Base-by-base conservation (phyloP, 495 filamentous ascomycete species). In the Penicillium simplicissimum region DNA sequence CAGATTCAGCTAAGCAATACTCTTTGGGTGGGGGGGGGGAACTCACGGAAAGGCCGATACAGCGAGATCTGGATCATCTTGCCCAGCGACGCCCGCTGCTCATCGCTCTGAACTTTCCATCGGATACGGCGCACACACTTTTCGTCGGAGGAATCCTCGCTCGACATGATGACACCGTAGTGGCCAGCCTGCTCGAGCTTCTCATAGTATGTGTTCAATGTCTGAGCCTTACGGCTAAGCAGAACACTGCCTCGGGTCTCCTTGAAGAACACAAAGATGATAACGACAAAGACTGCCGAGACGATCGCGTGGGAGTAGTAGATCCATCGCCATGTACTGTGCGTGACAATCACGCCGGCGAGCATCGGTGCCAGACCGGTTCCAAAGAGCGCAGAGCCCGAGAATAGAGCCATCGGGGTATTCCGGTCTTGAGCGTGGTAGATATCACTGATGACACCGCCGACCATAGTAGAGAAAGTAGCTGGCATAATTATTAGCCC, bases 401-500 rank as follows among this genome's bases (percentile, higher is more conserved):
- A 86, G 70, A 96, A 97, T 2, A 96, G 67, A 3, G 92, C 88
- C 94, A 98, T 98, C 5, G 93, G 90, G 2, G 88, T 91, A 64
- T 97, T 96, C 35, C 94, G 80, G 38, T 88, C 89, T 60, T 90
- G 73, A 9, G 89, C 84, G 37, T 88, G 87, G 72, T 92, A 97
- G 60, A 97, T 88, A 66, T 98, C 94, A 55, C 88, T 88, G 34
- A 98, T 88, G 8, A 97, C 90, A 0, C 94, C 94, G 36, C 94
- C 94, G 3, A 96, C 91, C 88, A 97, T 94, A 13, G 92, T 96
- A 5, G 86, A 89, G 70, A 96, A 97, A 0, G 93, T 94, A 1
- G 85, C 69, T 72, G 65, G 11, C n/a, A 21, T 17, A 1, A 28
- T 13, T 1, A 54, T 25, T 40, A 59, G 55, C 36, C 23, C 28